Percentiles rank a stretch among this genome's conserved stretches.
These are phyloP conservation scores for Wickerhamomyces silvicola DNA, from an alignment of 805 yeast species.

Conservation along the genomic window DNA sequence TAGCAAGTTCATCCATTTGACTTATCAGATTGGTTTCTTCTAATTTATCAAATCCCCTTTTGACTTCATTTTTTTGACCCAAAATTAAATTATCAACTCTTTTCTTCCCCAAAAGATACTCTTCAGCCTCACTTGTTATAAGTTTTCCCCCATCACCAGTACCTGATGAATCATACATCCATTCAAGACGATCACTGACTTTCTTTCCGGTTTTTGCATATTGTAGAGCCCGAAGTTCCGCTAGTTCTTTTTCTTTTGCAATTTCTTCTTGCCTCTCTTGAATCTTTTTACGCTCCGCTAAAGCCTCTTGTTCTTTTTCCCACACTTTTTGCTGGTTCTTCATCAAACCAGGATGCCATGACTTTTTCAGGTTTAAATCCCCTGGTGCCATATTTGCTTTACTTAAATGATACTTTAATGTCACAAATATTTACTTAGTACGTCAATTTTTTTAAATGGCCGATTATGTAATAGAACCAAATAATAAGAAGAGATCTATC, in stretches of 20 bases:
- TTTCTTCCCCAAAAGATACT: conserved; percentile 46
- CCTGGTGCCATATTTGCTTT: conserved; percentile 54
- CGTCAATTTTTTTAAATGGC: too few relatives aligned
- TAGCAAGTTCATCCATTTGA: conserved; percentile 15
- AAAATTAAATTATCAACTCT: conserved; percentile 34
- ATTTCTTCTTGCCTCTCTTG: conserved; percentile 61
- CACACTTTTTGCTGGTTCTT: conserved; percentile 83
- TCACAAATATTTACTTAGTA: too few relatives aligned
- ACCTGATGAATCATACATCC: conserved; percentile 76
- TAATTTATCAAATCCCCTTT: conserved; percentile 21
- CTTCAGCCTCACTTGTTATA: conserved; percentile 35
- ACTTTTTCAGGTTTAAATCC: conserved; percentile 83
- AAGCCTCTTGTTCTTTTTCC: conserved; percentile 71
- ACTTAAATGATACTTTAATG: too few relatives aligned
- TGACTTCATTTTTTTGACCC: conserved; percentile 5
- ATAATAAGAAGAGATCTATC: too few relatives aligned
- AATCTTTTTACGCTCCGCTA: conserved; percentile 61
- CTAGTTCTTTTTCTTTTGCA: conserved; percentile 51
- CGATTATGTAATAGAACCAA: background rate
- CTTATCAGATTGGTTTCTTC: conserved; percentile 5
- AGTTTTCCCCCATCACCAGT: conserved; percentile 22
- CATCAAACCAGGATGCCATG: conserved; percentile 91
- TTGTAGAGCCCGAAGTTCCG: conserved; percentile 45
- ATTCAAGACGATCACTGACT: conserved; percentile 48
- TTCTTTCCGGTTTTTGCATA: conserved; percentile 32